Conservation (phyloP, 176 grass and related monocot species). For the Avena atlantica region DNA sequence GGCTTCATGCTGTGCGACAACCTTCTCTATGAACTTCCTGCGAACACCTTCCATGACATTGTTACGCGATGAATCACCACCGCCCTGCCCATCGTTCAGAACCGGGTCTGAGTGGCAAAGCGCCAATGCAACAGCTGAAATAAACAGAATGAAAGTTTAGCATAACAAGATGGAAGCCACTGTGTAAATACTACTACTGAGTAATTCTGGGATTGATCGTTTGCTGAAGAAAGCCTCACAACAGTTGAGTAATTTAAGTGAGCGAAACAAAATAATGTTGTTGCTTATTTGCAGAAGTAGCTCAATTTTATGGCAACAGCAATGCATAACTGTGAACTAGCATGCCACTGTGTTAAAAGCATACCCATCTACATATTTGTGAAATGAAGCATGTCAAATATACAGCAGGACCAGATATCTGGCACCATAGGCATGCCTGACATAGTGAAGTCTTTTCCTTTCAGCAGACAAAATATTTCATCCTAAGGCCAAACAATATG, state of each 20-base stretch:
- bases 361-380: slow-evolving; percentile 2
- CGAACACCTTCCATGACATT: slow-evolving; percentile 85
- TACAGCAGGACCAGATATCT: background rate
- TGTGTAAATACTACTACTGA: background rate
- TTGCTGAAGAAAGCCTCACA: slow-evolving; percentile 3
- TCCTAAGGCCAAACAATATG: slow-evolving; percentile 12
- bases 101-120: slow-evolving; percentile 89
- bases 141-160: slow-evolving; percentile 31
- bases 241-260: background rate
- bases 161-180: background rate
- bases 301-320: background rate
- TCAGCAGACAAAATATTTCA: background rate
- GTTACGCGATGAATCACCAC: slow-evolving; percentile 65
- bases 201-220: background rate
- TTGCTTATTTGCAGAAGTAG: background rate
- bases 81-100: slow-evolving; percentile 80
- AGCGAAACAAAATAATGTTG: background rate
- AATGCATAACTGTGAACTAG: background rate
- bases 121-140: slow-evolving; percentile 84
- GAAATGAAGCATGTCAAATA: background rate
- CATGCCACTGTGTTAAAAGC: background rate
- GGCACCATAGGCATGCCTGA: background rate
- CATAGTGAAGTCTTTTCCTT: background rate
- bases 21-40: slow-evolving; percentile 93
- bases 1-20: slow-evolving; percentile 76